phyloP scores from a whole-genome alignment of 192 early-diverging fungal species.

The Irineochytrium annulatum region DNA sequence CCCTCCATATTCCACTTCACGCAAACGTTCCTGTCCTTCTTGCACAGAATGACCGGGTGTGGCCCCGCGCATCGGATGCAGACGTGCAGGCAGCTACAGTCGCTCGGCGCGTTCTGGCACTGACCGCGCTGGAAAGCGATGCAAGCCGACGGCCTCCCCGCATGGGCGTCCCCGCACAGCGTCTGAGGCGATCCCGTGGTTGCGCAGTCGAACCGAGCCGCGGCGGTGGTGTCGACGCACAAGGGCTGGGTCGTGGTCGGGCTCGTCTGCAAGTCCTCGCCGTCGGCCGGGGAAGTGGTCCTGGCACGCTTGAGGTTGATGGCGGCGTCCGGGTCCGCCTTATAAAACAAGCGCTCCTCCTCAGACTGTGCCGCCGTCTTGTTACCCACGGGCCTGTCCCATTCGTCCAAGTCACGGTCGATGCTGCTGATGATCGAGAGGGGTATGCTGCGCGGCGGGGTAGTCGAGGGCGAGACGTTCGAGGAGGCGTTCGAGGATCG shows the following conservation, averaged over 20 bases:
- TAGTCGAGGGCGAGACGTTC: background rate
- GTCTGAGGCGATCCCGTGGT: background rate
- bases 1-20: conserved; percentile 36
- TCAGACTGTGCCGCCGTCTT: background rate
- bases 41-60: conserved; percentile 31
- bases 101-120: conserved; percentile 12
- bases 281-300: background rate
- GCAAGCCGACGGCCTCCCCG: conserved; percentile 3
- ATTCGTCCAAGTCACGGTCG: background rate
- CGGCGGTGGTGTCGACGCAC: background rate
- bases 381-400: background rate
- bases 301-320: background rate
- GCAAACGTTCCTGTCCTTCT: conserved; percentile 33
- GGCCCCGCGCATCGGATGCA: conserved; percentile 20
- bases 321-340: background rate
- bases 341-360: background rate
- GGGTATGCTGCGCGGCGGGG: background rate
- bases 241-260: background rate
- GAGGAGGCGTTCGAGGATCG: background rate
- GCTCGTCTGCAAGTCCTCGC: background rate
- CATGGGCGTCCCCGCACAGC: too few species aligned
- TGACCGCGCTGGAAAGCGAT: conserved; percentile 20
- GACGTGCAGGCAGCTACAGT: conserved; percentile 11
- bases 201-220: background rate
- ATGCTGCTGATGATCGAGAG: background rate